Percentiles rank a stretch among this genome's conserved stretches.
Conservation (phyloP, 345 rosid species). For the Nephelium lappaceum region DNA sequence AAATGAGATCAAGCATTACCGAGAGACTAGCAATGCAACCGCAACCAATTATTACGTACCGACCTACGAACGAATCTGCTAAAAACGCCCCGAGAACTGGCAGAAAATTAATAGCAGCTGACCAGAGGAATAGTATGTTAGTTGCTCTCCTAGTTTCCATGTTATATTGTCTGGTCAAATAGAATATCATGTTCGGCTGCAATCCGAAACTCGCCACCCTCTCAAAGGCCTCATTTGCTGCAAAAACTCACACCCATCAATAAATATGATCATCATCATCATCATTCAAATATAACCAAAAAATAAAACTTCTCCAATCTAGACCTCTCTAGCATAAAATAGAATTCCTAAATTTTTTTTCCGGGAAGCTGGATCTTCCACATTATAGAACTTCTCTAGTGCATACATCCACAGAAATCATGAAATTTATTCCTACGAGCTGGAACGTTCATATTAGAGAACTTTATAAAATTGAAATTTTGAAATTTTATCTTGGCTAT, state of each 20-base stretch:
- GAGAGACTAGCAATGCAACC: conserved; percentile 51
- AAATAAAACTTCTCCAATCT: too few species aligned
- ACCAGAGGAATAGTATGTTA: conserved; percentile 54
- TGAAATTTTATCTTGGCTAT: too few species aligned
- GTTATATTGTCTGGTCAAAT: conserved; percentile 52
- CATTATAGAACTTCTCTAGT: too few species aligned
- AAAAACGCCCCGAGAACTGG: conserved; percentile 66
- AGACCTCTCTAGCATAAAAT: too few species aligned
- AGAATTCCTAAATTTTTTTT: too few species aligned
- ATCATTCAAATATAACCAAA: too few species aligned
- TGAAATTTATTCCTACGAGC: too few species aligned
- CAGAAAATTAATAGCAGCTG: conserved; percentile 52
- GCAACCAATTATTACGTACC: conserved; percentile 50
- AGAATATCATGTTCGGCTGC: conserved; percentile 61
- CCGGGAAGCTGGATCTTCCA: too few species aligned
- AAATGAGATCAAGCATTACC: conserved; percentile 33
- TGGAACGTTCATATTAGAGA: too few species aligned
- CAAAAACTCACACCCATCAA: background rate
- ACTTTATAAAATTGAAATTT: too few species aligned
- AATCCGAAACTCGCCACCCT: conserved; percentile 57
- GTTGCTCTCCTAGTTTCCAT: conserved; percentile 49
- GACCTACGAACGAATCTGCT: conserved; percentile 71
- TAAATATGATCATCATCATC: too few species aligned
- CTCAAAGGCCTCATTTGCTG: conserved; percentile 73
- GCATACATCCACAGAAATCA: too few species aligned